phyloP scores from a whole-genome alignment of 176 grass and related monocot species.

The Ensete glaucum region DNA sequence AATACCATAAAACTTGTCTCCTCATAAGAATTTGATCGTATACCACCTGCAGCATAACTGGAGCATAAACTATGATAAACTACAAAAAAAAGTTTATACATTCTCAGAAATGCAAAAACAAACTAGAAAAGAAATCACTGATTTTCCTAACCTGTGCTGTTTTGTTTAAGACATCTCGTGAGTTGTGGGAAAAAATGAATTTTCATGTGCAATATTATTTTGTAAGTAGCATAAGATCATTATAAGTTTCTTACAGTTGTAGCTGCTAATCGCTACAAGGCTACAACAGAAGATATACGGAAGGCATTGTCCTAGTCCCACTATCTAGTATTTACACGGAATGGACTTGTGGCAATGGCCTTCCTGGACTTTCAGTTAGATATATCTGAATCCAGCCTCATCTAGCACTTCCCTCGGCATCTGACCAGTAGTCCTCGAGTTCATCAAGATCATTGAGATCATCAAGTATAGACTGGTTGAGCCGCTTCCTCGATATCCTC shows the following conservation, averaged over 20 bases:
- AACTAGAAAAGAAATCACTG: background rate
- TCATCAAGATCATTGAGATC: slow-evolving; percentile 63
- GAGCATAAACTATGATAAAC: background rate
- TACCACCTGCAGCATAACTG: background rate
- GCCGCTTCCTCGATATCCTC: slow-evolving; percentile 70
- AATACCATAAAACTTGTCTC: too few species aligned
- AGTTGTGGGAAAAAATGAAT: too few species aligned
- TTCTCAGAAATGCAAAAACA: background rate
- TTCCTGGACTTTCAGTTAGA: background rate
- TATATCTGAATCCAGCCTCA: slow-evolving; percentile 16
- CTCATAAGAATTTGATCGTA: too few species aligned
- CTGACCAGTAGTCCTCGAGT: slow-evolving; percentile 31
- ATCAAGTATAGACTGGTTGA: slow-evolving; percentile 69
- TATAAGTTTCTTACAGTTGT: background rate
- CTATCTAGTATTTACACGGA: background rate
- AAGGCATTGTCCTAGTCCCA: background rate
- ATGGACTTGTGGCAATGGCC: background rate
- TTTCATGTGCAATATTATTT: background rate
- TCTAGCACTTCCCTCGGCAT: slow-evolving; percentile 30
- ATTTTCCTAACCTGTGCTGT: background rate
- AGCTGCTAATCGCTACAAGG: background rate
- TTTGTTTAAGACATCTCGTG: background rate
- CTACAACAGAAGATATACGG: background rate
- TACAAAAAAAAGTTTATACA: background rate
- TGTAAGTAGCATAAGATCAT: background rate